Evolutionary conservation across 1,139 yeast genomes (phyloP).

Genomic region (Hemisphaericaspora lyxosophila): DNA sequence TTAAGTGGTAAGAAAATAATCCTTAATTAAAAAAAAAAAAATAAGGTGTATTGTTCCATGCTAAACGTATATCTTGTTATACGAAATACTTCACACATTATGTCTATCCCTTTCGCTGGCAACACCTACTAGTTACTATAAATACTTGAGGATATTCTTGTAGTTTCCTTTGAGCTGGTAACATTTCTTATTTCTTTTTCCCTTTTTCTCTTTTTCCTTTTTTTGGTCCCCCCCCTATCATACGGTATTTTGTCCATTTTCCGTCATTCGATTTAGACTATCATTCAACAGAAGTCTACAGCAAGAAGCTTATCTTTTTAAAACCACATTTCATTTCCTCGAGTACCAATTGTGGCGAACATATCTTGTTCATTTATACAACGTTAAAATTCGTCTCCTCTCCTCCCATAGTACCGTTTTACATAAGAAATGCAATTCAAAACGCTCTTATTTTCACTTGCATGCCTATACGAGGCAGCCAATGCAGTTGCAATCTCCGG

Average conservation of each 20-base stretch:
- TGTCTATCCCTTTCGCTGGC: not conserved
- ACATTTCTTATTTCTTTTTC: not conserved
- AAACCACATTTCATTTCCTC: no score
- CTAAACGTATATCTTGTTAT: not conserved
- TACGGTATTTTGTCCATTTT: no score
- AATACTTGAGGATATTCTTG: not conserved
- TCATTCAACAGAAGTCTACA: not conserved
- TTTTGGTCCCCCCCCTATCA: no score
- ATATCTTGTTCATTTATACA: no score
- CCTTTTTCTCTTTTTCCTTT: not conserved
- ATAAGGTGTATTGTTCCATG: not conserved
- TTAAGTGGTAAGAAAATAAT: not conserved
- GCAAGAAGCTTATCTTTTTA: not conserved
- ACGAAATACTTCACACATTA: not conserved
- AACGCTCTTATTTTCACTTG: not conserved
- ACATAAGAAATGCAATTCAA: constrained; percentile 1
- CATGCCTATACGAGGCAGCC: not conserved
- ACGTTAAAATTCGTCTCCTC: not conserved
- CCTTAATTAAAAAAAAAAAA: no score
- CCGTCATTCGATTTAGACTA: not conserved
- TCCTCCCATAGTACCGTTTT: no score
- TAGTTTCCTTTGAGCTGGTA: not conserved
- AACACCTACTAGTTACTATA: not conserved
- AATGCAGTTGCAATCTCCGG: not conserved
- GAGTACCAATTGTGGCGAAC: no score